Percentiles rank a stretch among this genome's conserved stretches.
Evolutionary conservation across 495 filamentous ascomycete species (phyloP).

Genomic region (Penicillium odoratum): DNA sequence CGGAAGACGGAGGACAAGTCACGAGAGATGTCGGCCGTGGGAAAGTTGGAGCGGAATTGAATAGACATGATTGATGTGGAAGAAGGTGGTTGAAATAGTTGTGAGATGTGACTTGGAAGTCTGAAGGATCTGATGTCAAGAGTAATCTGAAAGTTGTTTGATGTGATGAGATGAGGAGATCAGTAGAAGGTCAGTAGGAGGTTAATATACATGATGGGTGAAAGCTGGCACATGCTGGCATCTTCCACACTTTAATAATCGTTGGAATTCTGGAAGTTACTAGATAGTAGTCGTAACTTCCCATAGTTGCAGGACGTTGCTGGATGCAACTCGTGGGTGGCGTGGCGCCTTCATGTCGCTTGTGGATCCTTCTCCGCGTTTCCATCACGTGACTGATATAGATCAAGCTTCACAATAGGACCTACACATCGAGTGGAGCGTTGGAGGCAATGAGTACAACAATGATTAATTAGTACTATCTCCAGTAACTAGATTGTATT

Average conservation of each 20-base stretch:
- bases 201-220: conserved; percentile 16
- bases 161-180: not conserved
- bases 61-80: not conserved
- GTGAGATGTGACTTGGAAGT: not conserved
- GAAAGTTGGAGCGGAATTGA: not conserved
- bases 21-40: not conserved
- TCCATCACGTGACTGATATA: conserved; percentile 30
- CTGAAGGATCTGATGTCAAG: not conserved
- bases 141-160: not conserved
- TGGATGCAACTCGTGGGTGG: not conserved
- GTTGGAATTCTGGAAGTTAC: not conserved
- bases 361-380: conserved; percentile 32
- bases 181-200: not conserved
- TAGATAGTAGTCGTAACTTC: conserved; percentile 1
- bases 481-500: no score
- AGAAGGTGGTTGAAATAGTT: not conserved
- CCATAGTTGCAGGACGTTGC: conserved; percentile 2
- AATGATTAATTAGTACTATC: no score
- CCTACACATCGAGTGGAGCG: no score
- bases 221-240: not conserved
- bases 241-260: not conserved
- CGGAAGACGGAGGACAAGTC: not conserved
- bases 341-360: conserved; percentile 8
- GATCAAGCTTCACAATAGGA: no score
- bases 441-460: no score